Evolutionary conservation across 2,329 filamentous ascomycete genomes (phyloP), one percentile per base, ranked within the genome.

Genomic region (Cladosporium sp.): DNA sequence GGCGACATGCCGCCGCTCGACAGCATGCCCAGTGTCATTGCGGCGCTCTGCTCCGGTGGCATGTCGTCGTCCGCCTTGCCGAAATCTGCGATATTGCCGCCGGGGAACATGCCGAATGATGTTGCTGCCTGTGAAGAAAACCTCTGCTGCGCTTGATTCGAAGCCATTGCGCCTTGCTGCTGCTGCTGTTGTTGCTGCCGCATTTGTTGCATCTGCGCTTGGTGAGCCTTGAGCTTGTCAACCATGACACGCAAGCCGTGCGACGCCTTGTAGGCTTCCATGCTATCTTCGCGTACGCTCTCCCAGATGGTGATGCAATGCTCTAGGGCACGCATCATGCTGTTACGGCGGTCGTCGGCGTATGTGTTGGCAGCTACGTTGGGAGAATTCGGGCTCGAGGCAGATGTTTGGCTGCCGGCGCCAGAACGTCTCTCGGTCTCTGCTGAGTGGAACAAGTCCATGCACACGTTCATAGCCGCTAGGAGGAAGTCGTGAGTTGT

Each of bases 201-300:
- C 65, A 58, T 11, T 28, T 63, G 61, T 31, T 56, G 56, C 33
- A 59, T 59, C 7, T 31, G 12, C 35, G 69, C 66, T 26, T 76
- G 77, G 11, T 84, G 81, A 65, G 79, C 80, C 72, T 85, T 89
- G 63, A 97, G 83, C 77, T 95, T 95, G 35, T 88, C 84, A 53
- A 98, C 80, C 86, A 98, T 93, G 61, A 97, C 88, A 26, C 88
- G 88, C n/a, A 98, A 82, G 28, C 94, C 85, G 50, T 87, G 88
- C 49, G 88, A 88, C 1, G 92, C 94, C 79, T 98, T 98, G 80
- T 89, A 93, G 0, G 93, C 92, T 71, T 98, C 94, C 80, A 97
- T 90, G 0, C 91, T 95, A 28, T 88, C 84, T 64, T 95, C 89
- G 3, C 88, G 86, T 12, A 93, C 82, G 11, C 87, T 87, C 58